Conservation (phyloP, 2,329 filamentous ascomycete species). For the Ascochyta fabae region DNA sequence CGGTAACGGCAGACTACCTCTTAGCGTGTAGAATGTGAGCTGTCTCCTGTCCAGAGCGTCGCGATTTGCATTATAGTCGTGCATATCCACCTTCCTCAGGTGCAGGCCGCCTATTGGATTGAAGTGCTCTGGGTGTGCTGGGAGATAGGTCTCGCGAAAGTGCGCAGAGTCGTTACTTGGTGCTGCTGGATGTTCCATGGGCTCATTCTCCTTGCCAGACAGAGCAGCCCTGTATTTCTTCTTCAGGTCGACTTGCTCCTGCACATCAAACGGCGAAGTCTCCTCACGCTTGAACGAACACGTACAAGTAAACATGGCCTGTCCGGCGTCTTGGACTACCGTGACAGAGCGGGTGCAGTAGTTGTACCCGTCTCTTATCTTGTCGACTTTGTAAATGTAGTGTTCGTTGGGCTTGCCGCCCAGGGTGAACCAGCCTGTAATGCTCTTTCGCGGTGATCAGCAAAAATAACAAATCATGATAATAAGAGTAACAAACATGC, state of each 20-base stretch:
- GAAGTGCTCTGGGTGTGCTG: constrained; percentile 44
- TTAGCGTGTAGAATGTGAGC: constrained; percentile 44
- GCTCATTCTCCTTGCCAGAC: constrained; percentile 40
- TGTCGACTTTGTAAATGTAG: constrained; percentile 59
- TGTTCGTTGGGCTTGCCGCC: constrained; percentile 55
- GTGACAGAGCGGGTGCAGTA: constrained; percentile 61
- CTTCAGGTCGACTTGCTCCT: constrained; percentile 46
- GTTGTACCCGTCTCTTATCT: constrained; percentile 58
- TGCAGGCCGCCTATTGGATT: constrained; percentile 55
- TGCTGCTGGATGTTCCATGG: constrained; percentile 32
- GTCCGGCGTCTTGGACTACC: constrained; percentile 53
- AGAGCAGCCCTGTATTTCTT: constrained; percentile 45
- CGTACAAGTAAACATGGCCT: constrained; percentile 59
- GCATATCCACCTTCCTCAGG: constrained; percentile 61
- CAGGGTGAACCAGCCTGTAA: constrained; percentile 61
- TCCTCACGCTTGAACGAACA: constrained; percentile 60
- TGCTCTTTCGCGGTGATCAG: constrained; percentile 48
- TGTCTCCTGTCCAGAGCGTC: constrained; percentile 44
- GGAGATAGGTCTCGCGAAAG: constrained; percentile 40
- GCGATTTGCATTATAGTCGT: constrained; percentile 52
- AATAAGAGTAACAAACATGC: constrained; percentile 50
- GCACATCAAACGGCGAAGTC: constrained; percentile 41
- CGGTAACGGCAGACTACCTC: constrained; percentile 43
- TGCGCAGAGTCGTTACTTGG: constrained; percentile 31
- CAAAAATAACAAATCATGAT: background rate